These are phyloP conservation scores for Pseudoturritis turrita DNA, from an alignment of 345 rosid species.

Conservation along the genomic window DNA sequence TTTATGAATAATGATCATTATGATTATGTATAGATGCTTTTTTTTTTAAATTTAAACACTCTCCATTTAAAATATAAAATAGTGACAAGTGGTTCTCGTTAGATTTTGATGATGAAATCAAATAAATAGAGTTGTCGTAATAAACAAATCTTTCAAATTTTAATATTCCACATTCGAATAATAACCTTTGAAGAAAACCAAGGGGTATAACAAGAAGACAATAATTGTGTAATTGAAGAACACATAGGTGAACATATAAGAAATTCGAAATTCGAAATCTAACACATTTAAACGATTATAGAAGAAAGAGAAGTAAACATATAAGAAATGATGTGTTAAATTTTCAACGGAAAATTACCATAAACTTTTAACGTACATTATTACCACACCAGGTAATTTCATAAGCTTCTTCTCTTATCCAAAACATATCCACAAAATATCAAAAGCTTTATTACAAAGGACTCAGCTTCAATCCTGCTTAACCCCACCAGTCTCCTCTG, in stretches of 20 bases:
- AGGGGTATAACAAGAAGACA: constrained; percentile 5
- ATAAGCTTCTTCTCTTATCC: constrained; percentile 2
- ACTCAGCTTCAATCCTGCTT: constrained; percentile 29
- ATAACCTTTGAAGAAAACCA: constrained; percentile 11
- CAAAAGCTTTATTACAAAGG: constrained; percentile 13
- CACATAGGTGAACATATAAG: not conserved
- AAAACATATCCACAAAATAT: constrained; percentile 22
- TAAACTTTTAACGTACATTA: not conserved
- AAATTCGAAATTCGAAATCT: not conserved
- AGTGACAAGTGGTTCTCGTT: not conserved
- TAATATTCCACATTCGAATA: not conserved
- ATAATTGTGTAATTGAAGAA: not conserved
- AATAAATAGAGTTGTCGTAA: not conserved
- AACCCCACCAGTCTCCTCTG: constrained; percentile 6
- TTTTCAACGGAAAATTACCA: not conserved
- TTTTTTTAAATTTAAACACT: too few species aligned
- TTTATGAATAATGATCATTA: not conserved
- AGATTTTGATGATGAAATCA: not conserved
- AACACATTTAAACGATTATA: too few species aligned
- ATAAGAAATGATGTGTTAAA: not conserved
- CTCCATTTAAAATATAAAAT: too few species aligned
- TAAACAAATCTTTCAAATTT: not conserved
- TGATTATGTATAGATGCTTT: not conserved
- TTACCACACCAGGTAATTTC: not conserved
- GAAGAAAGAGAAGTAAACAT: too few species aligned